phyloP scores from a whole-genome alignment of 768 basidiomycete species.

The Lactifluus volemus region DNA sequence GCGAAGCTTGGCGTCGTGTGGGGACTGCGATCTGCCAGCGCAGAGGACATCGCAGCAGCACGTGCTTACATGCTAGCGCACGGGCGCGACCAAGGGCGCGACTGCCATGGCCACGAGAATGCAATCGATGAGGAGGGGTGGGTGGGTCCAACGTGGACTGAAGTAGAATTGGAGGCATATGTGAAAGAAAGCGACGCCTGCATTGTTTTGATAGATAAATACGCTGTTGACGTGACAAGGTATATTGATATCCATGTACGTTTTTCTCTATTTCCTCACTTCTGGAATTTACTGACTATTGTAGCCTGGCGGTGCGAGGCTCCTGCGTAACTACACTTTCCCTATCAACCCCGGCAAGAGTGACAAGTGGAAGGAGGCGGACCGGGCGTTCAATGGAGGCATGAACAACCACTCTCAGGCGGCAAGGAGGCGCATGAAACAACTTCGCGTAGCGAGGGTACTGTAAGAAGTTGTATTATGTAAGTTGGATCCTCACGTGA shows the following conservation, averaged over 20 bases:
- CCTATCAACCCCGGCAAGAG: conserved; percentile 15
- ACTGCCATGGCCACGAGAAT: conserved; percentile 17
- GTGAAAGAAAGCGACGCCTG: conserved; percentile 31
- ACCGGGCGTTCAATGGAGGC: conserved; percentile 62
- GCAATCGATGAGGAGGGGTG: conserved; percentile 23
- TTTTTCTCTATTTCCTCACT: conserved; percentile 9
- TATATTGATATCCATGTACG: conserved; percentile 65
- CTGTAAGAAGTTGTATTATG: not conserved
- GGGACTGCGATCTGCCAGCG: conserved; percentile 41
- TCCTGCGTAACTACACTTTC: conserved; percentile 45
- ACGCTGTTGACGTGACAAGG: conserved; percentile 48
- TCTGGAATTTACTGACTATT: not conserved
- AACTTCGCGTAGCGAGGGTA: conserved; percentile 41
- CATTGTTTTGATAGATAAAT: conserved; percentile 50
- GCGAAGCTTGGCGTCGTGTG: conserved; percentile 39
- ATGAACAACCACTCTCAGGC: conserved; percentile 64
- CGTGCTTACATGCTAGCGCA: conserved; percentile 41
- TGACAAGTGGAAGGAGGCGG: conserved; percentile 36
- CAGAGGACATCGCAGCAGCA: conserved; percentile 42
- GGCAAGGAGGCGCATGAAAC: conserved; percentile 40
- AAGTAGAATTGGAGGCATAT: conserved; percentile 31
- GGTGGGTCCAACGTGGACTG: conserved; percentile 36
- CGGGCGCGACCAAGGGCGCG: conserved; percentile 27
- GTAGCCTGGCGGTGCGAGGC: conserved; percentile 53
- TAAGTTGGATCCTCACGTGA: not conserved